These are phyloP conservation scores for Lepiota venenata DNA, from an alignment of 768 basidiomycete genomes.

Conservation along the genomic window DNA sequence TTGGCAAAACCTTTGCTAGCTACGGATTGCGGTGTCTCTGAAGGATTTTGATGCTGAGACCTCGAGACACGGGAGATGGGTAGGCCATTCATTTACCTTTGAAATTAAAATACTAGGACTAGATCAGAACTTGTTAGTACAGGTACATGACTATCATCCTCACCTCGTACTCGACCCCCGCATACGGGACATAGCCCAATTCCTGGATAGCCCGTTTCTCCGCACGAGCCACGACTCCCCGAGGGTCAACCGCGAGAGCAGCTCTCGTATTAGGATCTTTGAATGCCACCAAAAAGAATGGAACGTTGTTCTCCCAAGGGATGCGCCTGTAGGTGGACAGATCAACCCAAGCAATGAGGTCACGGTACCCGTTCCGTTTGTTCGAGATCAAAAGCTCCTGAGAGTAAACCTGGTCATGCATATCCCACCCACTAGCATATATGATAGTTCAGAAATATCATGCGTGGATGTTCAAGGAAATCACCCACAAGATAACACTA, in stretches of 20 bases:
- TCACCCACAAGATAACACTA: conserved; percentile 84
- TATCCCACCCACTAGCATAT: conserved; percentile 75
- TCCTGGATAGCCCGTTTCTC: conserved; percentile 19
- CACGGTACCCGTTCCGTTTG: conserved; percentile 87
- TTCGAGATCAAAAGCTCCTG: conserved; percentile 90
- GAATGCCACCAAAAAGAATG: conserved; percentile 93
- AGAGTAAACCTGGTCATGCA: conserved; percentile 84
- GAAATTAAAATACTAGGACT: conserved; percentile 79
- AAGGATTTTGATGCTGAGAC: conserved; percentile 8
- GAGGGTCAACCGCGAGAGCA: conserved; percentile 80
- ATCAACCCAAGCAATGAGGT: conserved; percentile 85
- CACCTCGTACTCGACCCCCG: conserved; percentile 96
- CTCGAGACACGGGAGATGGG: background rate
- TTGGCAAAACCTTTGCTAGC: conserved; percentile 75
- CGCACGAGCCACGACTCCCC: conserved; percentile 68
- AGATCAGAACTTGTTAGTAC: background rate
- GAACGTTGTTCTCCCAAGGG: conserved; percentile 87
- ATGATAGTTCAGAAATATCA: background rate
- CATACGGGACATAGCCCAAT: conserved; percentile 59
- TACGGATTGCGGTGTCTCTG: conserved; percentile 78
- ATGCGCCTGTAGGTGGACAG: conserved; percentile 84
- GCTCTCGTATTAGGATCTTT: conserved; percentile 80
- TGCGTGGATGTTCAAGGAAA: background rate
- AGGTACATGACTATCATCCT: conserved; percentile 14
- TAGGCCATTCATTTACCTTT: conserved; percentile 54